Evolutionary conservation across 129 eudicot species (phyloP).

Genomic region (Chrysanthemum seticuspe): DNA sequence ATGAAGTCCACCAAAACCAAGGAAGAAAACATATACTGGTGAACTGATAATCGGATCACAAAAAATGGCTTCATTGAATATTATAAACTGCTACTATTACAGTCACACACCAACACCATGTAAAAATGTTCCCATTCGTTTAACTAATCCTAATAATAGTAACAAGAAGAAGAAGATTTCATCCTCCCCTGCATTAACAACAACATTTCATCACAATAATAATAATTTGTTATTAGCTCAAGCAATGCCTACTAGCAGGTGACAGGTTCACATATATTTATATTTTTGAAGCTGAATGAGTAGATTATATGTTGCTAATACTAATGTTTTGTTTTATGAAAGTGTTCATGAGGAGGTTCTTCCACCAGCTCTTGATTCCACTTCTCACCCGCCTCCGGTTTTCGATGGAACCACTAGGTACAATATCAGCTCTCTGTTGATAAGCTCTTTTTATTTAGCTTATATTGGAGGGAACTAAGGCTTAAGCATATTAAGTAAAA

Average conservation of each 20-base stretch:
- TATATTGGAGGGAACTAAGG: not conserved
- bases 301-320: not conserved
- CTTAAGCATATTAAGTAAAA: too few species aligned
- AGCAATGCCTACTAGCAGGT: slow-evolving; percentile 51
- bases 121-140: slow-evolving; percentile 14
- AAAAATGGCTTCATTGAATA: too few species aligned
- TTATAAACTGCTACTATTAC: not conserved
- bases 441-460: not conserved
- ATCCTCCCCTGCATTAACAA: not conserved
- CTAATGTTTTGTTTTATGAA: slow-evolving; percentile 7
- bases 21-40: not conserved
- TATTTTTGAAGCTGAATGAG: not conserved
- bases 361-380: slow-evolving; percentile 86
- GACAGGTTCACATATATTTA: not conserved
- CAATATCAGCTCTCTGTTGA: not conserved
- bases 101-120: not conserved
- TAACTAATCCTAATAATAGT: slow-evolving; percentile 6
- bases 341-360: slow-evolving; percentile 56
- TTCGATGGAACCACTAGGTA: slow-evolving; percentile 88
- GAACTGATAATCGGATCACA: too few species aligned
- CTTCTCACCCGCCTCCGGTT: slow-evolving; percentile 81
- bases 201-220: not conserved
- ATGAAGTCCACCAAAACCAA: not conserved
- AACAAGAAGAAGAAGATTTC: not conserved
- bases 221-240: slow-evolving; percentile 17